Base-by-base conservation (phyloP, 2,329 filamentous ascomycete genomes). In the Neofusicoccum umdonicola region DNA sequence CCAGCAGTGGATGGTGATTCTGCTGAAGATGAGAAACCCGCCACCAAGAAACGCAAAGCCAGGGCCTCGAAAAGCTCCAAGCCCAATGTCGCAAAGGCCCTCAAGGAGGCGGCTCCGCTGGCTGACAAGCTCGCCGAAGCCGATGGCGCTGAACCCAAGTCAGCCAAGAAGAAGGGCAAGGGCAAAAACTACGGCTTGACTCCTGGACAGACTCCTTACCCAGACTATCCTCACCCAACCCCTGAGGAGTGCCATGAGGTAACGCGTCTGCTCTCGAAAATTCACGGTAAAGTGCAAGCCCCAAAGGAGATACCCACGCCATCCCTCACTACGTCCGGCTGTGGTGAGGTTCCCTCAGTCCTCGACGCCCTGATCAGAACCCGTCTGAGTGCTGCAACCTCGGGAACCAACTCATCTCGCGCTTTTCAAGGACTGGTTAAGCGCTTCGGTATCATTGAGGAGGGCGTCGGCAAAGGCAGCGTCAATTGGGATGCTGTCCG, bases 401-500 rank as follows among this genome's bases (percentile, higher is more conserved):
- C 83, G 0, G 81, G 81, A 54, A 80, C 74, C 15, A 89, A 89
- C 48, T 88, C 90, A 0, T 87, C 87, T 19, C 83, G 81, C 45
- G 89, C 90, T 5, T 86, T 94, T 67, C 80, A 83, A 65, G 88
- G 87, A 0, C 80, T 95, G 0, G 85, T 89, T 2, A 71, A 84
- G 17, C 83, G 78, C 39, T 93, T 89, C 67, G 90, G 90, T 0
- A 81, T 86, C 17, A 77, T 89, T 3, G 74, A 87, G 37, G 80
- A 84, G 47, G 87, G 89, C 6, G 78, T 89, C 9, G 89, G 89
- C 4, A 87, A 88, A 69, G 89, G 88, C 3, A 91, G 88, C 63
- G 88, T 93, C 7, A 81, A 93, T 72, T 94, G 90, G 89, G 86
- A 92, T 69, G 86, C 85, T 9, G 88, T 93, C 1, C 85, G 87